Base-by-base conservation (phyloP, 108 stramenopile genomes). In the Skeletonema menzelii region DNA sequence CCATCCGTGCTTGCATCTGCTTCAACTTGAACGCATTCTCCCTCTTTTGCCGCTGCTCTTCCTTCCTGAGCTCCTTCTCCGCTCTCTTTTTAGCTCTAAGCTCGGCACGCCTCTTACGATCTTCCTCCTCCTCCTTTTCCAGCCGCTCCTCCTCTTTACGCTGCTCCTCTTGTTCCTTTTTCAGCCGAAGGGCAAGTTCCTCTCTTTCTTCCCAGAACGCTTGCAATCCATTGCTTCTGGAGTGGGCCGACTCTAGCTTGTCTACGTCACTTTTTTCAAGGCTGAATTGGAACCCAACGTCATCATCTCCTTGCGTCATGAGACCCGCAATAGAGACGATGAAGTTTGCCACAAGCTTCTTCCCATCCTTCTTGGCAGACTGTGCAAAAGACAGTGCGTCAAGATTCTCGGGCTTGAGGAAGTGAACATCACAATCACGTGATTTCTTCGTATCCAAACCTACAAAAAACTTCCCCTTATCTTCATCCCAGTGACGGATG, bases 371-470 rank as follows among this genome's bases (percentile, higher is more conserved):
- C 22, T 53, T 53, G 22, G 22, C 0, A 8, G 49, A 20, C 22
- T 53, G 49, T 22, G 49, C 19, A 53, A 22, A 22, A 53, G 49
- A 8, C 20, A 22, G 17, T 0, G 5, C 49, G 24, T 53, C 49
- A 63, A 77, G 38, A 31, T 71, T 53, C 24, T 62, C 76, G 12
- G 76, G 70, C 22, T 70, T 44, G 37, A 77, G 2, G 20, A 37
- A 59, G 8, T 61, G n/a, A 20, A 22, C 26, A 26, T 31, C 32
- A 13, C 19, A 26, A 22, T 67, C 27, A 27, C 72, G 66, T 14
- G 49, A 49, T 47, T 73, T 65, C 53, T 73, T 72, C 6, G 77
- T 67, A 35, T 78, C 77, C 8, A 78, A 28, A 4, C 40, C 71
- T 13, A 78, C 77, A 17, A 27, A 27, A 66, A 31, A 78, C 47